Percentiles rank a stretch among this genome's conserved stretches.
phyloP scores from a whole-genome alignment of 176 grass and related monocot species.

The Dactylis glomerata region DNA sequence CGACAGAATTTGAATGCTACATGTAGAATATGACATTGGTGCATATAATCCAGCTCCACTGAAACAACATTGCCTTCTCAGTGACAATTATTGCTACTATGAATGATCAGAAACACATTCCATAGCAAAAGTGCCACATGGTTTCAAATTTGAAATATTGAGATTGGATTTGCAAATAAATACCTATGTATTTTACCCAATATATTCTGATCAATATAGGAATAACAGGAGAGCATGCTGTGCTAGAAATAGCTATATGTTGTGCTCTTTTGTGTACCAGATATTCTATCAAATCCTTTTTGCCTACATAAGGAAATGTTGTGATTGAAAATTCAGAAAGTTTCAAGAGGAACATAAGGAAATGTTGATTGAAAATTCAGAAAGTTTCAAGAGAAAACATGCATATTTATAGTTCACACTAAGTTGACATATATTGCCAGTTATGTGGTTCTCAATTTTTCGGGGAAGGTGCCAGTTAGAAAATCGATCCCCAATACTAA shows the following conservation, averaged over 20 bases:
- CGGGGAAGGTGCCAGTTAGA: background rate
- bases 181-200: background rate
- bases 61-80: background rate
- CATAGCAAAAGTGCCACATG: background rate
- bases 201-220: background rate
- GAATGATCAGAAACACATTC: background rate
- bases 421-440: background rate
- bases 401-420: background rate
- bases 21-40: background rate
- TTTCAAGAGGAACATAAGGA: background rate
- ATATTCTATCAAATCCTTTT: too few species aligned
- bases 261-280: too few species aligned
- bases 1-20: background rate
- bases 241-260: background rate
- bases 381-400: background rate
- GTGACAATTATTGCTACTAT: background rate
- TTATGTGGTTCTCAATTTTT: background rate
- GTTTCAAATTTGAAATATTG: background rate
- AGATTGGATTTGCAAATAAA: too few species aligned
- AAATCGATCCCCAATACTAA: background rate
- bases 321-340: too few species aligned
- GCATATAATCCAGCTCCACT: background rate
- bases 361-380: background rate
- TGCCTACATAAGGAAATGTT: too few species aligned
- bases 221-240: background rate